These are phyloP conservation scores for Sugiyamaella neomexicana DNA, from an alignment of 1,139 yeast species.

Conservation along the genomic window DNA sequence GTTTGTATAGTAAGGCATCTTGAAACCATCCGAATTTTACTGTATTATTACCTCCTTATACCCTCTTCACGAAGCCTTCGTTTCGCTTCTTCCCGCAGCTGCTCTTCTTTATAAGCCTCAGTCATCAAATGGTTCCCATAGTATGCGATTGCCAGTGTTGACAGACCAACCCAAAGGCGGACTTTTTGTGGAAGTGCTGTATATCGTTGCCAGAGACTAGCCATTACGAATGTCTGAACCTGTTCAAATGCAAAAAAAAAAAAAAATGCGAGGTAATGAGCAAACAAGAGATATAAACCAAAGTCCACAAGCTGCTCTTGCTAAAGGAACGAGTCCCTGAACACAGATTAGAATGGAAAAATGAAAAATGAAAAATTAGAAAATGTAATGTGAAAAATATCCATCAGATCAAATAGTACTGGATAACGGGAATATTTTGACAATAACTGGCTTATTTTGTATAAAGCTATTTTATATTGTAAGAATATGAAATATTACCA, in stretches of 20 bases:
- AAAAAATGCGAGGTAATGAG: background rate
- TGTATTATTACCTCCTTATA: background rate
- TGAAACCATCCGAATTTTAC: too few species aligned
- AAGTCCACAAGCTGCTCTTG: background rate
- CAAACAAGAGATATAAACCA: background rate
- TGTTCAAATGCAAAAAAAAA: background rate
- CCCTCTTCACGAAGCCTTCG: conserved; percentile 29
- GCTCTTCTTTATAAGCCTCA: conserved; percentile 43
- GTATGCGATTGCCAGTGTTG: conserved; percentile 55
- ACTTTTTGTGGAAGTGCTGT: conserved; percentile 52
- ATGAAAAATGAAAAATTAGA: too few species aligned
- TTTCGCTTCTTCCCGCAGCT: conserved; percentile 47
- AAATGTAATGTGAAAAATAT: background rate
- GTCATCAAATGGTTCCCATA: conserved; percentile 53
- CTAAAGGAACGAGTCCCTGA: conserved; percentile 2
- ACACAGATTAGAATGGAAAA: too few species aligned
- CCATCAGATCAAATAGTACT: too few species aligned
- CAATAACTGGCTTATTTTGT: too few species aligned
- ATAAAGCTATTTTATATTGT: too few species aligned
- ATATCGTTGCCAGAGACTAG: conserved; percentile 45
- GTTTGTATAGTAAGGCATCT: background rate
- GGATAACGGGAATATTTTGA: too few species aligned
- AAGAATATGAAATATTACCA: too few species aligned
- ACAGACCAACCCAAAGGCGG: conserved; percentile 54
- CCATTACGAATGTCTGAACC: background rate